Evolutionary conservation across 164 flowering plant species (phyloP), one percentile per base, ranked within the genome.

Genomic region (Houttuynia cordata): DNA sequence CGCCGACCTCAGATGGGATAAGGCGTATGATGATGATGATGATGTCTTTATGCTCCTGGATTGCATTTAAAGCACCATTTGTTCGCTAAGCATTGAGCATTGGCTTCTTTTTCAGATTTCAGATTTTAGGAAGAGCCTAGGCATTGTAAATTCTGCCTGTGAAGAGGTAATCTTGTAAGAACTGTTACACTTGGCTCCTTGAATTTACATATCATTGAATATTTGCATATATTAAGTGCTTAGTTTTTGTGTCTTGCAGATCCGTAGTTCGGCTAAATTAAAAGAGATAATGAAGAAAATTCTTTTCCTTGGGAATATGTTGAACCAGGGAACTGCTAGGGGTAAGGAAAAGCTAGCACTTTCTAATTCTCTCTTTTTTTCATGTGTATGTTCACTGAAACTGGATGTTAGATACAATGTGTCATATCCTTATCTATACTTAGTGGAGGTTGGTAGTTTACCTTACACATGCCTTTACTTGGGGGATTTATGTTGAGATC

Each of bases 321-420:
- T 92, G 73, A 89, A 92, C 69, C 93, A 90, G 69, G 97, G 98
- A 80, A 90, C 98, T 71, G 96, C 96, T 40, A 81, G 98, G 75
- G 98, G 98, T 92, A 78, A 67, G 82, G n/a, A 41, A 21, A 59
- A 30, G 0, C 3, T 54, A 1, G 18, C 15, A 54, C 21, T 24
- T 4, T 54, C 15, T 54, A 24, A n/a, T 45, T 45, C 14, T 7
- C 49, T 45, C 9, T n/a, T n/a, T 45, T 45, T 45, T 12, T 45
- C 3, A n/a, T 53, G 10, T 20, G 20, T 53, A 19, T 20, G 6
- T 30, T 30, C 37, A 30, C 37, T n/a, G 37, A 30, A 6, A 30
- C 37, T 6, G 2, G 2, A 30, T 30, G 37, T 6, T 30, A 30
- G 37, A 6, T 30, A 30, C n/a, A n/a, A n/a, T n/a, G 37, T 2